These are phyloP conservation scores for Neurospora sp. DNA, from an alignment of 2,329 filamentous ascomycete genomes.

Conservation along the genomic window DNA sequence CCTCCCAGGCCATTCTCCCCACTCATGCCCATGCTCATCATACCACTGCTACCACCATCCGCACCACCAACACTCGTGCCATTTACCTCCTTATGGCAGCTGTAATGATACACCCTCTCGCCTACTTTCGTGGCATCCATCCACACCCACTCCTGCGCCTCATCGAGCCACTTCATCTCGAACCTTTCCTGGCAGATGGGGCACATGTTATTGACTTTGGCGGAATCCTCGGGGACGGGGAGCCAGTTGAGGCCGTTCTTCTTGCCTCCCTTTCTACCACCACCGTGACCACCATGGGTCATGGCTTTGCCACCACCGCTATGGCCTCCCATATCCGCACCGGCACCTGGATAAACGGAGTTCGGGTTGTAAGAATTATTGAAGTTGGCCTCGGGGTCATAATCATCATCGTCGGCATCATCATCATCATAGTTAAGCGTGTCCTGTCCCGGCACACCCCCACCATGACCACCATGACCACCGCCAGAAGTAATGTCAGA, in stretches of 20 bases:
- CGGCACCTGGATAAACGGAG: constrained; percentile 21
- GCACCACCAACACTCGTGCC: constrained; percentile 32
- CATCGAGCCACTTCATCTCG: constrained; percentile 82
- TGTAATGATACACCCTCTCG: constrained; percentile 76
- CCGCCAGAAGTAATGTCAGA: neutral
- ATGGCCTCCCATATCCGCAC: too few relatives aligned
- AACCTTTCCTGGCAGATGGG: constrained; percentile 96
- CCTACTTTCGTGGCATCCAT: constrained; percentile 75
- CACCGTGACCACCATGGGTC: constrained; percentile 9
- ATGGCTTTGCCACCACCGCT: constrained; percentile 20
- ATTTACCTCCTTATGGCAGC: constrained; percentile 74
- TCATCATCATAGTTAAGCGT: neutral
- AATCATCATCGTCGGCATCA: neutral
- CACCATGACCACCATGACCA: neutral
- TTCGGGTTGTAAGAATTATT: neutral
- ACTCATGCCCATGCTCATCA: constrained; percentile 14
- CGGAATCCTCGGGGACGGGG: constrained; percentile 69
- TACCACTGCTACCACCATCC: neutral
- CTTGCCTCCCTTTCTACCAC: neutral
- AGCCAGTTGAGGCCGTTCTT: constrained; percentile 48
- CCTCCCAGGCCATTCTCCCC: constrained; percentile 56
- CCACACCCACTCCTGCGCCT: constrained; percentile 95
- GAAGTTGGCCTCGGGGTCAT: neutral
- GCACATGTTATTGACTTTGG: constrained; percentile 66
- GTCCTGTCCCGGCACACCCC: neutral